Evolutionary conservation across 164 flowering plant species (phyloP).

Genomic region (Nymphaea thermarum): DNA sequence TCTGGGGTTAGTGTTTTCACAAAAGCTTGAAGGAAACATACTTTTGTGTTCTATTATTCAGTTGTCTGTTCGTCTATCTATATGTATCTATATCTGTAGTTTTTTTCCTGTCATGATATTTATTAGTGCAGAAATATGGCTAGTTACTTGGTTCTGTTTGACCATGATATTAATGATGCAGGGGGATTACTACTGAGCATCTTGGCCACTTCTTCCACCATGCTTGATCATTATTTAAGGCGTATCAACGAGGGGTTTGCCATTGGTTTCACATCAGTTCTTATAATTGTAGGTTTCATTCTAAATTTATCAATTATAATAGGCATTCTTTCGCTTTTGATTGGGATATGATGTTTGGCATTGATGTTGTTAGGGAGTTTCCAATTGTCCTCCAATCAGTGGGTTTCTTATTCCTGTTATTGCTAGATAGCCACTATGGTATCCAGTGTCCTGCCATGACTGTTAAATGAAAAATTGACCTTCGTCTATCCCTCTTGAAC

Average conservation of each 20-base stretch:
- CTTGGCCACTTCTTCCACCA: slow-evolving; percentile 77
- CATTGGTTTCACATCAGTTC: slow-evolving; percentile 87
- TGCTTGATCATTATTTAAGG: slow-evolving; percentile 81
- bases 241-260: slow-evolving; percentile 71
- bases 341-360: not conserved
- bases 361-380: no score
- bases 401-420: no score
- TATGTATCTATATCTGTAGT: not conserved
- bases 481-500: no score
- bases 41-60: no score
- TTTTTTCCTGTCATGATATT: slow-evolving; percentile 1
- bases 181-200: slow-evolving; percentile 74
- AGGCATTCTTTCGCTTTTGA: not conserved
- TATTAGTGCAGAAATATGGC: not conserved
- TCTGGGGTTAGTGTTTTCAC: slow-evolving; percentile 66
- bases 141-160: not conserved
- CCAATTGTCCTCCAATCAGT: no score
- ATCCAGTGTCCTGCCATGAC: no score
- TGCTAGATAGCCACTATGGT: no score
- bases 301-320: not conserved
- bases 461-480: no score
- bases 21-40: not conserved
- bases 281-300: slow-evolving; percentile 69
- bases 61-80: not conserved
- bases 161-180: slow-evolving; percentile 20